Evolutionary conservation across 1,284 basidiomycete species (phyloP).

Genomic region (Lentinula novae-zelandiae): DNA sequence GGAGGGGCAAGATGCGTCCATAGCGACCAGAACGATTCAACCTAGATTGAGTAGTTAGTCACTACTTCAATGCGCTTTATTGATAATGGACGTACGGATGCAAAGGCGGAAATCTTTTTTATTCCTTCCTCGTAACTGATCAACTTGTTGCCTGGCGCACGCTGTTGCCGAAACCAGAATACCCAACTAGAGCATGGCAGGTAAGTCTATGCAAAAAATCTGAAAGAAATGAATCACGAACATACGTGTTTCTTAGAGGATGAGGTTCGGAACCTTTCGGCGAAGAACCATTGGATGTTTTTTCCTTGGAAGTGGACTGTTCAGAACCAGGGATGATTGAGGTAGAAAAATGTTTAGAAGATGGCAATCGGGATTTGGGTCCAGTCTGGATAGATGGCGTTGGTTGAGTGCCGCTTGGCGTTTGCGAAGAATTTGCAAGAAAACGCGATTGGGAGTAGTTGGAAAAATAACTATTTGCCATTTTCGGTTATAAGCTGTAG

Average conservation of each 20-base stretch:
- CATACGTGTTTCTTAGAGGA: slow-evolving; percentile 82
- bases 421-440: slow-evolving; percentile 41
- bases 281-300: slow-evolving; percentile 29
- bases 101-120: slow-evolving; percentile 76
- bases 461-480: slow-evolving; percentile 59
- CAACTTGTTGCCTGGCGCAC: slow-evolving; percentile 75
- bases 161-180: slow-evolving; percentile 84
- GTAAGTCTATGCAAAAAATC: slow-evolving; percentile 1
- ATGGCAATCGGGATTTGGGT: slow-evolving; percentile 42
- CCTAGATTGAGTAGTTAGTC: slow-evolving; percentile 31
- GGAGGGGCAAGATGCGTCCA: slow-evolving; percentile 79
- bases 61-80: background rate
- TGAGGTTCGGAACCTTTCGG: slow-evolving; percentile 44
- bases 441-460: slow-evolving; percentile 77
- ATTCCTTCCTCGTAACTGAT: slow-evolving; percentile 84
- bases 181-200: slow-evolving; percentile 57
- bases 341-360: slow-evolving; percentile 75
- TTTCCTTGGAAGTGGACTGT: slow-evolving; percentile 41
- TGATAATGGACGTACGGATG: slow-evolving; percentile 49
- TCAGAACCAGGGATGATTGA: slow-evolving; percentile 43
- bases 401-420: slow-evolving; percentile 9
- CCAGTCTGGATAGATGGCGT: slow-evolving; percentile 17
- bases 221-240: slow-evolving; percentile 42
- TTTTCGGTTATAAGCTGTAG: background rate
- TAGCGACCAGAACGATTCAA: slow-evolving; percentile 83